These are phyloP conservation scores for Talaromyces thailandensis DNA, from an alignment of 495 filamentous ascomycete species.

Conservation along the genomic window DNA sequence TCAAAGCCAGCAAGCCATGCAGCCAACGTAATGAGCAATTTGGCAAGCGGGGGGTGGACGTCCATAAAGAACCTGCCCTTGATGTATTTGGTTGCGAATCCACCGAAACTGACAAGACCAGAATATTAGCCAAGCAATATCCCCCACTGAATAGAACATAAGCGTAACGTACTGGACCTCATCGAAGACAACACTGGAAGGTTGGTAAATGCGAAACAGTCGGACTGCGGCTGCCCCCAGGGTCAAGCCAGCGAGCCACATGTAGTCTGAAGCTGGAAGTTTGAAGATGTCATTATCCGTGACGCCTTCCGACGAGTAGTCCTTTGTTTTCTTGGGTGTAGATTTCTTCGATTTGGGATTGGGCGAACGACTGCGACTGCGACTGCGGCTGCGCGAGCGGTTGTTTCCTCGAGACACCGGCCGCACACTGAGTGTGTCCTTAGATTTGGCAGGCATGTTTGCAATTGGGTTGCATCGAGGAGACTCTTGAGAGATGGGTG, in stretches of 20 bases:
- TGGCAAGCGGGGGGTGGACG: slow-evolving; percentile 95
- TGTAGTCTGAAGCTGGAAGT: slow-evolving; percentile 73
- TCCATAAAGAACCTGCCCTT: slow-evolving; percentile 99
- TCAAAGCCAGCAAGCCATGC: slow-evolving; percentile 94
- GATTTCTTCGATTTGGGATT: slow-evolving; percentile 33
- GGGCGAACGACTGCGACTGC: slow-evolving; percentile 25
- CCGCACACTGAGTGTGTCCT: slow-evolving; percentile 29
- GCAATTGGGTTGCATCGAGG: slow-evolving; percentile 1
- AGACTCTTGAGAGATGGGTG: background rate
- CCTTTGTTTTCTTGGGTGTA: slow-evolving; percentile 13
- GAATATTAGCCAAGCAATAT: background rate
- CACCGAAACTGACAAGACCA: slow-evolving; percentile 67
- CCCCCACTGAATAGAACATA: background rate
- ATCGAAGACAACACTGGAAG: slow-evolving; percentile 94
- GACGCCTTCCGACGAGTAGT: slow-evolving; percentile 45
- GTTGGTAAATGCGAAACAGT: slow-evolving; percentile 92
- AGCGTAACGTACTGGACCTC: slow-evolving; percentile 80
- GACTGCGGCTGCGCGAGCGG: slow-evolving; percentile 32
- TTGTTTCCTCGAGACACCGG: slow-evolving; percentile 22
- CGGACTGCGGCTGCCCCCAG: slow-evolving; percentile 70
- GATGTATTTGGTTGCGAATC: slow-evolving; percentile 97
- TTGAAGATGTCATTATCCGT: slow-evolving; percentile 43
- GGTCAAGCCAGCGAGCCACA: slow-evolving; percentile 62
- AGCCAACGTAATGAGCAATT: slow-evolving; percentile 88
- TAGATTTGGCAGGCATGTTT: slow-evolving; percentile 25